Evolutionary conservation across 2,329 filamentous ascomycete genomes (phyloP), one percentile per base, ranked within the genome.

Genomic region (Aschersonia sp.): DNA sequence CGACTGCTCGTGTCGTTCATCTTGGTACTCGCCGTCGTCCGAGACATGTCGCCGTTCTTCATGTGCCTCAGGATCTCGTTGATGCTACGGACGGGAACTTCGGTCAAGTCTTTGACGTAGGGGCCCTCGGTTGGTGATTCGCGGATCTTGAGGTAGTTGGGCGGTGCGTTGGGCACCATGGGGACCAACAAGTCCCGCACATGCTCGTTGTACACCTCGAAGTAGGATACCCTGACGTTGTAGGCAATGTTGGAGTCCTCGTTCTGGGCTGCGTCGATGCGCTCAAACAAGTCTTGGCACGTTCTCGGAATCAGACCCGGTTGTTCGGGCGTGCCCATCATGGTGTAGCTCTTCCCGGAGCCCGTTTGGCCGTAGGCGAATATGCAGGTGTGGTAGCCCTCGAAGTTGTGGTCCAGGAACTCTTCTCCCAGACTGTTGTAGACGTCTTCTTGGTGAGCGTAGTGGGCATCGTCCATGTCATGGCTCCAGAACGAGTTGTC

Each of bases 401-500:
- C 89, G 58, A 98, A 98, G 68, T 98, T 98, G 74, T 98, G 92
- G 65, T 98, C 92, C 52, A 98, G 76, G 56, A 98, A 97, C 60
- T 97, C 92, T 63, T 96, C 88, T 48, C 92, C 92, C 30, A 98
- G 76, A 50, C 84, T 85, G 59, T 92, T 87, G 72, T 98, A 97
- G 48, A 98, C 84, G 58, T 96, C 86, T 58, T 88, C 86, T 63
- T 98, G 92, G 51, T 83, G 77, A 4, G 92, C 89, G 62, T 96
- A 98, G 67, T 96, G 87, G 33, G 79, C 70, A 60, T 95, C 88
- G 30, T 71, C 64, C 48, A 75, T 75, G 62, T 90, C 71, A 66
- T 96, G 88, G 50, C 90, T 97, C 89, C 92, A 98, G 68, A 97
- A 98, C 0, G 89, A 97, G 62, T 88, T 94, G 70, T 98, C 92